phyloP scores from a whole-genome alignment of 768 basidiomycete species.

The Coprinopsis cinerea region DNA sequence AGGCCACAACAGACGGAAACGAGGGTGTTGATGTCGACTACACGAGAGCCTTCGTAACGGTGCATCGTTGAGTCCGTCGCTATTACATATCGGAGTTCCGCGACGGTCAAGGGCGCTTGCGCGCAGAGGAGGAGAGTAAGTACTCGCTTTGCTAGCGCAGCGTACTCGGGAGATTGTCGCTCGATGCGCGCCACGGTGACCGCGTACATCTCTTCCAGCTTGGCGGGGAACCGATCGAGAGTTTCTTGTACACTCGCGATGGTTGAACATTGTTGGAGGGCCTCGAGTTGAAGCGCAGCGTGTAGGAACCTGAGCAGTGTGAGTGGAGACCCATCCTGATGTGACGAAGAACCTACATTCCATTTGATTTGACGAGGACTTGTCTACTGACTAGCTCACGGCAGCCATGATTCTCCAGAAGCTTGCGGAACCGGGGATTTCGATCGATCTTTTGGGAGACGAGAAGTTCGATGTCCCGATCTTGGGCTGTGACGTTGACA shows the following conservation, averaged over 20 bases:
- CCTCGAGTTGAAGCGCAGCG: neutral
- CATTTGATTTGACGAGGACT: neutral
- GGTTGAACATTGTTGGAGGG: neutral
- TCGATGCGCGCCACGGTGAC: neutral
- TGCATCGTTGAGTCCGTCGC: neutral
- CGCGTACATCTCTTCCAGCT: neutral
- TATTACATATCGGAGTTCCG: neutral
- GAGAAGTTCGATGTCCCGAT: neutral
- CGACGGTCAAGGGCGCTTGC: neutral
- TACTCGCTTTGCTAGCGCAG: neutral
- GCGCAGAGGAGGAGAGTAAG: neutral
- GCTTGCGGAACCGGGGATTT: neutral
- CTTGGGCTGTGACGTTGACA: neutral
- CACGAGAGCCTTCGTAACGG: neutral
- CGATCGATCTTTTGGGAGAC: neutral
- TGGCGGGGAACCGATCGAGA: neutral
- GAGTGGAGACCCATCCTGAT: neutral
- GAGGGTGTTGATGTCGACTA: constrained; percentile 49
- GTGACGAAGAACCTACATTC: neutral
- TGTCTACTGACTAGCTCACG: neutral
- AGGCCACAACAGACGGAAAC: constrained; percentile 19
- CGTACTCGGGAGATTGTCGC: neutral
- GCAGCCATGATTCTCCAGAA: neutral
- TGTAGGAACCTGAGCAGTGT: neutral
- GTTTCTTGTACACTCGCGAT: neutral